Evolutionary conservation across 177 flowering plant genomes (phyloP).

Genomic region (Tripterygium wilfordii): DNA sequence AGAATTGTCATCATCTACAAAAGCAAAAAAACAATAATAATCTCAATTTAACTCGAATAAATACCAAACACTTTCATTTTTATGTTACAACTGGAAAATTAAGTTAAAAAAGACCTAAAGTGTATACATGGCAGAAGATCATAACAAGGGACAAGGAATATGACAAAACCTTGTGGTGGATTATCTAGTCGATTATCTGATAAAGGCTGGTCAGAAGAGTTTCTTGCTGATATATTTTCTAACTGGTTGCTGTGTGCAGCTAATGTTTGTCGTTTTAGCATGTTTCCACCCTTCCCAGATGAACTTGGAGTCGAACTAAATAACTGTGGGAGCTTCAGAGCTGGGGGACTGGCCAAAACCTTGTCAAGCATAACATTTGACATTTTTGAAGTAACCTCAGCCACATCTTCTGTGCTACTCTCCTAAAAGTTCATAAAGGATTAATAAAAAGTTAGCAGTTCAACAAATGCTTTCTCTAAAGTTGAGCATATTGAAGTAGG

Average conservation of each 20-base stretch:
- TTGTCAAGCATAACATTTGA: constrained; percentile 70
- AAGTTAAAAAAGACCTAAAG: too few species aligned
- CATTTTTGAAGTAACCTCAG: constrained; percentile 64
- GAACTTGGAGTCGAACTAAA: constrained; percentile 86
- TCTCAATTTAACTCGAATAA: too few species aligned
- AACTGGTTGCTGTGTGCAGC: constrained; percentile 43
- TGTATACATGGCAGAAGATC: too few species aligned
- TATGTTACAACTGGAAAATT: too few species aligned
- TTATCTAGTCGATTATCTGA: too few species aligned
- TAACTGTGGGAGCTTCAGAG: constrained; percentile 87
- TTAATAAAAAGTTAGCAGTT: too few species aligned
- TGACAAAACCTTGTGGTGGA: constrained; percentile 69
- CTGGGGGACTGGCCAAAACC: constrained; percentile 54
- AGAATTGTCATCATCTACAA: constrained; percentile 43
- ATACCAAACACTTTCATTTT: too few species aligned
- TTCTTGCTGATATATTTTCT: constrained; percentile 51
- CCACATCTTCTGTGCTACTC: constrained; percentile 46
- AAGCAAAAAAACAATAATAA: constrained; percentile 5
- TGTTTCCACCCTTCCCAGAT: constrained; percentile 61
- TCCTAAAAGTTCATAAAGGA: too few species aligned
- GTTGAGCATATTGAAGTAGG: too few species aligned
- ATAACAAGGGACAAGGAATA: too few species aligned
- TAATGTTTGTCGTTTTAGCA: constrained; percentile 46
- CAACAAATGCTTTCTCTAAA: too few species aligned
- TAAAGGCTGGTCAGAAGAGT: constrained; percentile 35